Evolutionary conservation across 2,329 filamentous ascomycete genomes (phyloP), one percentile per base, ranked within the genome.

Genomic region (Pseudogymnoascus sp.): DNA sequence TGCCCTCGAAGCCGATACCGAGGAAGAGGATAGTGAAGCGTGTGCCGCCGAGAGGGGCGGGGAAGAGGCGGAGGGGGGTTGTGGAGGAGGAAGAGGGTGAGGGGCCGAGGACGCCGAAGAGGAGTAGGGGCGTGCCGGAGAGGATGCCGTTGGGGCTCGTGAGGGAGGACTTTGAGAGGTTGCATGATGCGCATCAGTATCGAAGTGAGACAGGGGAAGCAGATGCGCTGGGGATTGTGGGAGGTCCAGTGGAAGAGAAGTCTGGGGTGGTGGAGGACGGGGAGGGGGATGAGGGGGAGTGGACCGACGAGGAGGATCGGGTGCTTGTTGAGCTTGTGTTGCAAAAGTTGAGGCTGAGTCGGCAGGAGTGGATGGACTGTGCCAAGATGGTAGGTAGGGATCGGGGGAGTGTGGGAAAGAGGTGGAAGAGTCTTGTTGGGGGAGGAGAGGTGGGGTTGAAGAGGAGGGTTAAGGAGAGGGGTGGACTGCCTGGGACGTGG

Each of bases 301-400:
- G 86, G 86, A 85, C 79, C 64, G 77, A 78, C 2, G 85, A 88
- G 66, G 84, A 88, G 65, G 85, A 88, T 71, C 78, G 83, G 63
- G 77, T 86, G 63, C 77, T 89, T 1, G 83, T 88, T n/a, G 84
- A 88, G 73, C 78, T 88, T 16, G 83, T 89, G 39, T 76, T 88
- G 5, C 84, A 86, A 71, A 88, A 88, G 75, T 77, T 88, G 62
- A 82, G 82, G 73, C 77, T 89, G 21, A 81, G 80, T 67, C 86
- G 84, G 73, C 78, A 80, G 60, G 84, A 88, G 63, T 88, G 85
- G 85, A 83, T 86, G 64, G 85, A 88, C 70, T 88, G 85, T 72
- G 85, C 85, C 45, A 78, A 83, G 64, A 84, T 78, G 66, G 76
- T 88, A 6, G 85, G 85, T 65, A 83, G 81, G 68, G 83, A 87